phyloP scores from a whole-genome alignment of 2,329 filamentous ascomycete genomes.

The Fonsecaea nubica region DNA sequence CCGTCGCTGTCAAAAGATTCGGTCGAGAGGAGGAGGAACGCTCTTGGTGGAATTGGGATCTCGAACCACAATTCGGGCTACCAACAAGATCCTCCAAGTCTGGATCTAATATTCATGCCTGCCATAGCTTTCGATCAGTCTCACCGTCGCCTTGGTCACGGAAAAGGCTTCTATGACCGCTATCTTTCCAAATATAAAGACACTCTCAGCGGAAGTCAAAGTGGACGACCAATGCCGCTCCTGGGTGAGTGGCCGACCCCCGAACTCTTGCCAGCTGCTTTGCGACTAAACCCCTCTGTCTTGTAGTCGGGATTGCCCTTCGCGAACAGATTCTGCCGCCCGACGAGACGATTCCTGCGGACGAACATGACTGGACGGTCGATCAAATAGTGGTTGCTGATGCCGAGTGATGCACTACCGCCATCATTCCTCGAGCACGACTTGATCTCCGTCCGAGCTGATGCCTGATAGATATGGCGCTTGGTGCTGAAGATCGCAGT shows the following conservation, averaged over 20 bases:
- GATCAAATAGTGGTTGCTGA: conserved; percentile 67
- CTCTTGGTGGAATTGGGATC: conserved; percentile 65
- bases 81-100: conserved; percentile 48
- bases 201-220: conserved; percentile 46
- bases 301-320: conserved; percentile 77
- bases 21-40: conserved; percentile 71
- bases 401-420: conserved; percentile 13
- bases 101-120: conserved; percentile 90
- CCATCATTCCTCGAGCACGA: not conserved
- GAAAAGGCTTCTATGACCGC: conserved; percentile 95
- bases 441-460: not conserved
- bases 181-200: conserved; percentile 78
- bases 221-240: conserved; percentile 58
- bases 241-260: conserved; percentile 58
- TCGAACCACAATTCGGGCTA: conserved; percentile 30
- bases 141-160: conserved; percentile 83
- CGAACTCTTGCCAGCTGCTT: conserved; percentile 38
- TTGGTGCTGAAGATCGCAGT: not conserved
- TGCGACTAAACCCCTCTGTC: conserved; percentile 43
- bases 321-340: conserved; percentile 79
- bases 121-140: conserved; percentile 86
- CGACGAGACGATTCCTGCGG: conserved; percentile 73
- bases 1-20: conserved; percentile 77
- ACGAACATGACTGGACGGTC: conserved; percentile 77
- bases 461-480: not conserved